Evolutionary conservation across 306 rosid genomes (phyloP), one percentile per base, ranked within the genome.

Genomic region (Rosa lucieae): DNA sequence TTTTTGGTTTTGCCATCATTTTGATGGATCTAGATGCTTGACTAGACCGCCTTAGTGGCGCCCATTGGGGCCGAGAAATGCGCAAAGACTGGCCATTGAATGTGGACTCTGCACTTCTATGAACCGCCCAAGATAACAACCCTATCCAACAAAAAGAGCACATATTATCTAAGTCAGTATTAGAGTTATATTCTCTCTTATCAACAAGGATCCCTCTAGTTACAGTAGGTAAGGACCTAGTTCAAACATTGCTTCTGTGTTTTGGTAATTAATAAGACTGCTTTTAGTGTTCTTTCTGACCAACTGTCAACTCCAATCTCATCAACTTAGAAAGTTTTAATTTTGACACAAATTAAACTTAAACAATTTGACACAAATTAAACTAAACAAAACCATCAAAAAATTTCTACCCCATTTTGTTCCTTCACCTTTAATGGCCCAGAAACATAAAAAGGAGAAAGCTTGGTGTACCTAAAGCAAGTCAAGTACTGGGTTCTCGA

Each of bases 1-100:
- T 96, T 44, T 69, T 81, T 21, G 98, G 94, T 78, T 81, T 83
- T 44, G 66, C 91, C 99, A 96, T 91, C 89, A 86, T 87, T 69
- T 75, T 67, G 40, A 82, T 59, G 5, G 85, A 84, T 39, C 81
- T 69, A 18, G 82, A 37, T 1, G 73, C 70, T 43, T 53, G 76
- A 51, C 78, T 6, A 23, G 26, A 81, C 70, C 72, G 85, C 26
- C 78, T 83, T 32, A 84, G 39, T 10, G 74, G 77, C n/a, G 83
- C 70, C 78, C 85, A 76, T 72, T 84, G 87, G 71, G 72, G 76
- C 65, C 63, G 61, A 35, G 88, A 81, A 67, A 85, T 29, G 58
- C n/a, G 77, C 78, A 96, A 86, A 77, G 81, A 72, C 61, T 82
- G 90, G 3, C 97, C 97, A 83, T 72, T 84, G 90, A 96, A 91